These are phyloP conservation scores for Peronospora destructor DNA, from an alignment of 352 stramenopile genomes.

Conservation along the genomic window DNA sequence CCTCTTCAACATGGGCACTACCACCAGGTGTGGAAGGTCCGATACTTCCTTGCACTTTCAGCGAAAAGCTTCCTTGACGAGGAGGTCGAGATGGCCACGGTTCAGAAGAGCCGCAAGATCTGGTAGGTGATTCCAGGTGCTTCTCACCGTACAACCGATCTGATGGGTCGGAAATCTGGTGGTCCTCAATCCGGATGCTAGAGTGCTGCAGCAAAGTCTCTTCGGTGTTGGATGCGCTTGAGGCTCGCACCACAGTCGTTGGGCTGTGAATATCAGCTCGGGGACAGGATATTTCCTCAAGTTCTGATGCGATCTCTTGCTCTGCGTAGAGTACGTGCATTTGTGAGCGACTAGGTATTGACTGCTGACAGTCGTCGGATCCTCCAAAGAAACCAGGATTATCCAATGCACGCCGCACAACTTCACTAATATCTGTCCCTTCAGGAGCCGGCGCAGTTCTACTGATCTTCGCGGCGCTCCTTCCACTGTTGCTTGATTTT, in stretches of 20 bases:
- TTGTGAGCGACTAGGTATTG: constrained; percentile 23
- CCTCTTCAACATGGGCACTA: constrained; percentile 8
- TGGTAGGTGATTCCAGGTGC: constrained; percentile 7
- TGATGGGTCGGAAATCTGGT: constrained; percentile 13
- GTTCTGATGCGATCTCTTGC: background rate
- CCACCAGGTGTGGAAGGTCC: constrained; percentile 6
- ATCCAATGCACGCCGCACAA: constrained; percentile 13
- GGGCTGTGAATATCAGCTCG: constrained; percentile 1
- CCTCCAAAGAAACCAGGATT: constrained; percentile 4
- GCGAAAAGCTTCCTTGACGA: constrained; percentile 17
- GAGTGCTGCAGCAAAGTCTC: constrained; percentile 5
- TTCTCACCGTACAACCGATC: constrained; percentile 9
- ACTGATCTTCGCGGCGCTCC: background rate
- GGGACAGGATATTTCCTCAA: background rate
- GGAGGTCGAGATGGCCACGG: constrained; percentile 6
- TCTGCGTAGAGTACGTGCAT: constrained; percentile 9
- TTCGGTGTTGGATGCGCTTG: constrained; percentile 9
- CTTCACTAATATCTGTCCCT: constrained; percentile 1
- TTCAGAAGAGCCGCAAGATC: constrained; percentile 6
- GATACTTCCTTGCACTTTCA: constrained; percentile 16
- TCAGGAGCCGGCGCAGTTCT: background rate
- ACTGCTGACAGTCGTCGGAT: constrained; percentile 5
- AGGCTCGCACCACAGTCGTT: background rate
- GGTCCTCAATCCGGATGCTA: constrained; percentile 13
- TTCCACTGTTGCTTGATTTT: background rate